Evolutionary conservation across 1,139 yeast genomes (phyloP).

Genomic region (Hyphopichia pseudoburtonii): DNA sequence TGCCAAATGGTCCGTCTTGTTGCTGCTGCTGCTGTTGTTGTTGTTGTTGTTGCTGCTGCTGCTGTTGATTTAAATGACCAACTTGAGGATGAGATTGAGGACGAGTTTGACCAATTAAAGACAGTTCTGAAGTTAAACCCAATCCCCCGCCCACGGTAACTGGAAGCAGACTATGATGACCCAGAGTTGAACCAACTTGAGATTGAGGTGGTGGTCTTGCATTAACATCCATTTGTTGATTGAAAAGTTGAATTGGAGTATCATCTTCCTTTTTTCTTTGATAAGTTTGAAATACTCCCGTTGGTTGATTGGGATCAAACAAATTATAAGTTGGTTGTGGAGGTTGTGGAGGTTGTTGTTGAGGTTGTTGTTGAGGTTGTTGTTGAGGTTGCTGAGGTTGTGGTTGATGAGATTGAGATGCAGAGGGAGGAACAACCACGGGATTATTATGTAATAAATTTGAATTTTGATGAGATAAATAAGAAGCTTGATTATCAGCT

Average conservation of each 20-base stretch:
- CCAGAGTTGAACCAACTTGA: too few relatives aligned
- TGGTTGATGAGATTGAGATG: background rate
- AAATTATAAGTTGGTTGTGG: background rate
- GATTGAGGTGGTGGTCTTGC: conserved; percentile 6
- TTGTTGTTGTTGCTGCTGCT: conserved; percentile 4
- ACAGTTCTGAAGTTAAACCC: too few relatives aligned
- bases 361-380: background rate
- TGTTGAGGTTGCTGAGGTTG: background rate
- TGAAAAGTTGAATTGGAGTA: background rate
- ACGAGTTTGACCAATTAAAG: too few relatives aligned
- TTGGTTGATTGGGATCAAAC: conserved; percentile 2
- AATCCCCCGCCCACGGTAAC: too few relatives aligned
- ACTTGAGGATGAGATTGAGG: conserved; percentile 8
- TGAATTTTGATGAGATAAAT: background rate
- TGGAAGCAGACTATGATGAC: too few relatives aligned
- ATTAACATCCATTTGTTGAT: conserved; percentile 4
- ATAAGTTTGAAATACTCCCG: conserved; percentile 2
- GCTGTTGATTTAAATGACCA: conserved; percentile 6
- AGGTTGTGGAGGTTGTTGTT: background rate
- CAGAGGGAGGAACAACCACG: background rate
- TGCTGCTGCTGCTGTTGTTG: background rate
- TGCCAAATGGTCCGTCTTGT: background rate
- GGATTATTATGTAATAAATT: background rate
- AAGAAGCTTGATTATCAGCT: background rate
- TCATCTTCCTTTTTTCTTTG: background rate